phyloP scores from a whole-genome alignment of 2,329 filamentous ascomycete genomes.

The Conoideocrella luteorostrata region DNA sequence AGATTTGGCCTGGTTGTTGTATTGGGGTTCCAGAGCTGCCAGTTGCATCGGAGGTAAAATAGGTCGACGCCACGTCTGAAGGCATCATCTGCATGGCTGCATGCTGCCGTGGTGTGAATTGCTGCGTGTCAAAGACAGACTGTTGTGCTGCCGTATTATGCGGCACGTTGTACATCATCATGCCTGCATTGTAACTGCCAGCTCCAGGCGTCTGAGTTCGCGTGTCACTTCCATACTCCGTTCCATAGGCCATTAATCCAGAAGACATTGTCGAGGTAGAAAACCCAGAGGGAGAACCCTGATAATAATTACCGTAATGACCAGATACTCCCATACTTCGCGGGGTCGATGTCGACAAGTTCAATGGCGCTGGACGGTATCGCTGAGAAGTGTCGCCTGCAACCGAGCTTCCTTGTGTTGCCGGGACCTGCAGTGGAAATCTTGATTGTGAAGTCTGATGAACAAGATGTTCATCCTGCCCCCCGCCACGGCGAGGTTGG shows the following conservation, averaged over 20 bases:
- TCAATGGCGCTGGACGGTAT: slow-evolving; percentile 44
- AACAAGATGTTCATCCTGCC: slow-evolving; percentile 66
- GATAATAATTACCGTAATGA: slow-evolving; percentile 55
- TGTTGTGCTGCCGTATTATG: slow-evolving; percentile 54
- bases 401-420: slow-evolving; percentile 36
- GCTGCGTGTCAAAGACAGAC: slow-evolving; percentile 69
- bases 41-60: slow-evolving; percentile 47
- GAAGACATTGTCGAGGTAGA: slow-evolving; percentile 52
- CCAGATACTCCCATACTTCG: slow-evolving; percentile 49
- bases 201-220: slow-evolving; percentile 50
- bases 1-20: slow-evolving; percentile 42
- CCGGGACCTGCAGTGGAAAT: slow-evolving; percentile 44
- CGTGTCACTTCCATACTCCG: slow-evolving; percentile 59
- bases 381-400: slow-evolving; percentile 29
- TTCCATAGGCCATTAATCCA: slow-evolving; percentile 49
- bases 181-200: slow-evolving; percentile 53
- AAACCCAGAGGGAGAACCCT: slow-evolving; percentile 46
- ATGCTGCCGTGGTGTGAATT: slow-evolving; percentile 70
- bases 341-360: slow-evolving; percentile 39
- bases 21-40: slow-evolving; percentile 49
- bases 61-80: slow-evolving; percentile 53
- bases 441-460: slow-evolving; percentile 53
- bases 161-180: slow-evolving; percentile 75
- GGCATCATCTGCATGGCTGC: slow-evolving; percentile 67
- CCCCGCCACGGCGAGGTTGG: slow-evolving; percentile 64